phyloP scores from a whole-genome alignment of 2,329 filamentous ascomycete genomes.

The Ophiostoma populinum region DNA sequence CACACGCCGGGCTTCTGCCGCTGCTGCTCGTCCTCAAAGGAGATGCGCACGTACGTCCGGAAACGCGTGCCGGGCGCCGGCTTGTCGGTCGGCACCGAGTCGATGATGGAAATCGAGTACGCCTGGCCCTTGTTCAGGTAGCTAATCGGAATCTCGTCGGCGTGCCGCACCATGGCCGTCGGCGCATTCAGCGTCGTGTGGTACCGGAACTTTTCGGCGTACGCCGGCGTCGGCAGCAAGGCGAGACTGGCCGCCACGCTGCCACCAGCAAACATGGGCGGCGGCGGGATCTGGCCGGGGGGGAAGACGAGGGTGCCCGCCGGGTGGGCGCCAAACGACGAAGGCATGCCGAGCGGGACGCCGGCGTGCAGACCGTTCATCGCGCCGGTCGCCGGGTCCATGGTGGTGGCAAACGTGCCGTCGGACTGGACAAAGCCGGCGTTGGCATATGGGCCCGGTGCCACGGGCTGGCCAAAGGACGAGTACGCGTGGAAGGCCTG shows the following conservation, averaged over 20 bases:
- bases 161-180: constrained; percentile 85
- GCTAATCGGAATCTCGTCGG: constrained; percentile 86
- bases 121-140: constrained; percentile 97
- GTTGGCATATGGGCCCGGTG: constrained; percentile 49
- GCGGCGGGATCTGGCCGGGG: constrained; percentile 5
- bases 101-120: constrained; percentile 71
- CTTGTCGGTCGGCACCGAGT: constrained; percentile 48
- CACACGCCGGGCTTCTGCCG: constrained; percentile 53
- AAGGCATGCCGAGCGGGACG: neutral
- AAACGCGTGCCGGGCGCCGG: constrained; percentile 55
- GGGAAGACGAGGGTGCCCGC: constrained; percentile 4
- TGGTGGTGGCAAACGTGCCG: constrained; percentile 53
- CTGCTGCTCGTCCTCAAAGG: constrained; percentile 93
- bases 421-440: constrained; percentile 69
- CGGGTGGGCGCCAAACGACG: constrained; percentile 3
- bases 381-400: constrained; percentile 58
- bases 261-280: constrained; percentile 3
- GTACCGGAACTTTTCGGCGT: constrained; percentile 66
- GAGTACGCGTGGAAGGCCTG: constrained; percentile 45
- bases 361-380: constrained; percentile 35
- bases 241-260: constrained; percentile 15
- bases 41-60: constrained; percentile 83
- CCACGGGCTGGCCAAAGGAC: constrained; percentile 48
- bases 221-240: constrained; percentile 31
- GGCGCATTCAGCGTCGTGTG: constrained; percentile 82